Percentiles rank a stretch among this genome's conserved stretches.
phyloP scores from a whole-genome alignment of 2,329 filamentous ascomycete species.

The Cytospora piceicola region DNA sequence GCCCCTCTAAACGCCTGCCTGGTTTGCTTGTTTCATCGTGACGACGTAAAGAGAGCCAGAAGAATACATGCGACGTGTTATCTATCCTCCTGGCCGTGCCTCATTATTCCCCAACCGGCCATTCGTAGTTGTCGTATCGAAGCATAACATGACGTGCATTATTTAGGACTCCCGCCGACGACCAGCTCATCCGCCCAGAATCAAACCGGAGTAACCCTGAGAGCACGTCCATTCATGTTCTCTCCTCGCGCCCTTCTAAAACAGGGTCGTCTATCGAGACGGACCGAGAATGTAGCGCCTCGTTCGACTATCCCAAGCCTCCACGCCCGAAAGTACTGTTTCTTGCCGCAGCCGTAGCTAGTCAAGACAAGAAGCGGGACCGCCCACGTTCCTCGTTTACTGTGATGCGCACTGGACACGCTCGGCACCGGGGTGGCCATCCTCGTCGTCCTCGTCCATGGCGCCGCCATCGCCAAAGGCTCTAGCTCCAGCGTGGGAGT shows the following conservation, averaged over 20 bases:
- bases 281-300: background rate
- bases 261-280: background rate
- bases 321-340: background rate
- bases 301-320: background rate
- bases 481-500: slow-evolving; percentile 68
- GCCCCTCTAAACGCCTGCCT: slow-evolving; percentile 31
- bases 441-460: slow-evolving; percentile 79
- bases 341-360: background rate
- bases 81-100: slow-evolving; percentile 16
- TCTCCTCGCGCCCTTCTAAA: background rate
- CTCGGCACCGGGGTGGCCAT: slow-evolving; percentile 74
- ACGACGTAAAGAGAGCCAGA: slow-evolving; percentile 23
- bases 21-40: slow-evolving; percentile 27
- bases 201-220: slow-evolving; percentile 3
- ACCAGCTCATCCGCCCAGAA: slow-evolving; percentile 6
- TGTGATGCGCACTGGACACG: slow-evolving; percentile 87
- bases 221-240: background rate
- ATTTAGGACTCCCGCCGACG: background rate
- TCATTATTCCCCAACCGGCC: slow-evolving; percentile 21
- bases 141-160: slow-evolving; percentile 5
- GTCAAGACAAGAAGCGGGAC: background rate
- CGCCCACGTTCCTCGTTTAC: slow-evolving; percentile 54
- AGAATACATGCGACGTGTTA: slow-evolving; percentile 16
- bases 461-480: slow-evolving; percentile 65
- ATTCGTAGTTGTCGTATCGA: background rate